Base-by-base conservation (phyloP, 176 grass and related monocot species). In the Aegilops speltoides region DNA sequence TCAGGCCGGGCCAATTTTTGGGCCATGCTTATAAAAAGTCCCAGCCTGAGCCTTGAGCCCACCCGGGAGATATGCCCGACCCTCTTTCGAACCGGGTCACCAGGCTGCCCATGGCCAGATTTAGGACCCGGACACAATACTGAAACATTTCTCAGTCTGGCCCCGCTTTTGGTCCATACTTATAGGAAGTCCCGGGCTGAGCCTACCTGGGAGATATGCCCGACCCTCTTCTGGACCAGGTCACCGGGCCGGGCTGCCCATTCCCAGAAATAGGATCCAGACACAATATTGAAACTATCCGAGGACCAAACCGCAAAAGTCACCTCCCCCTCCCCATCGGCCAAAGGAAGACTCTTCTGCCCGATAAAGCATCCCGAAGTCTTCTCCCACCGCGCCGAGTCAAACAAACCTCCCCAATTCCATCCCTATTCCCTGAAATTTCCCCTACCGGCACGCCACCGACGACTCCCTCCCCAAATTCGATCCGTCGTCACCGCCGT, bases 351-450 rank as follows among this genome's bases (percentile, higher is more conserved):
- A 72, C 10, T 40, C 24, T 45, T 62, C 54, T 64, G 63, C 40
- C 78, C 34, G 32, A 87, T 81, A 84, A 78, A 37, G 46, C 83
- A 32, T 43, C 1, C 46, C 33, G 33, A 85, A 38, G 50, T 59
- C 6, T 59, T 1, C 17, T 46, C 1, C 8, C 6, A 48, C 33
- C 13, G 23, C 48, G 34, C 25, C 59, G 10, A 86, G 88, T 89
- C 88, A 89, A 86, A 61, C 45, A 89, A 86, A 62, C 69, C 57
- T 48, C 52, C 36, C 61, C 61, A 24, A 50, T 50, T 50, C 46
- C 46, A 50, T 50, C 4, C 43, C 43, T 28, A 12, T 36, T 62
- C 23, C 28, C 50, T 43, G 25, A 46, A 72, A 73, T 24, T 48
- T 46, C 83, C 79, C 79, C 80, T 56, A 73, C 40, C 67, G 64